Percentiles rank a stretch among this genome's conserved stretches.
Conservation (phyloP, 768 basidiomycete genomes). For the Amanita fuliginea region DNA sequence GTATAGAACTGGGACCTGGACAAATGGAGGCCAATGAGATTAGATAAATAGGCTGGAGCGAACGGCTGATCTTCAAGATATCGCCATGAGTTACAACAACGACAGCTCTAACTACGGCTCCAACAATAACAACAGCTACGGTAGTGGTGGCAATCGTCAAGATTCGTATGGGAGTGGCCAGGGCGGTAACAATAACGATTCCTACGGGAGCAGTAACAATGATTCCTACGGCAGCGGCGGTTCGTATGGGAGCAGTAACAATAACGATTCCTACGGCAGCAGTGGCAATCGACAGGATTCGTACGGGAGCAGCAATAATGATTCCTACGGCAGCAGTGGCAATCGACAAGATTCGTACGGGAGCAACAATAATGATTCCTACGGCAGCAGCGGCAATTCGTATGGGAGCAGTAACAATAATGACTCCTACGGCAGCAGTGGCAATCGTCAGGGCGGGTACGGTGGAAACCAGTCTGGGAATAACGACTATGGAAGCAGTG, state of each 20-base stretch:
- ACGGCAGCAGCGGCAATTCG: neutral
- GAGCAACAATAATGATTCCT: neutral
- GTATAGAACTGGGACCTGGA: neutral
- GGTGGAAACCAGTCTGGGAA: too few species aligned
- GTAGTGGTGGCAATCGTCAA: neutral
- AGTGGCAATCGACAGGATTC: neutral
- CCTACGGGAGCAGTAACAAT: neutral
- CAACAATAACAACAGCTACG: neutral
- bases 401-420: neutral
- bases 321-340: neutral
- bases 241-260: neutral
- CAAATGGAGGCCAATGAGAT: neutral
- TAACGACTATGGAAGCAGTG: too few species aligned
- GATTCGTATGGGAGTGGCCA: neutral
- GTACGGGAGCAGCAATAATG: neutral
- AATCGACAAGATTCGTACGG: neutral
- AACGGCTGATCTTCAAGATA: neutral
- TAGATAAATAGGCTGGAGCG: slow-evolving; percentile 2
- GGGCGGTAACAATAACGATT: neutral
- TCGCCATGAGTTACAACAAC: slow-evolving; percentile 1
- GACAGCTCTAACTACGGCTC: neutral
- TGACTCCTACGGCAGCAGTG: neutral
- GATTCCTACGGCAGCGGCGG: neutral
- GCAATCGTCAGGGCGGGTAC: neutral
- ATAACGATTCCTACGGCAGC: neutral